Conservation (phyloP, 1,139 yeast genomes). For the Nakaseomyces nivariensis region DNA sequence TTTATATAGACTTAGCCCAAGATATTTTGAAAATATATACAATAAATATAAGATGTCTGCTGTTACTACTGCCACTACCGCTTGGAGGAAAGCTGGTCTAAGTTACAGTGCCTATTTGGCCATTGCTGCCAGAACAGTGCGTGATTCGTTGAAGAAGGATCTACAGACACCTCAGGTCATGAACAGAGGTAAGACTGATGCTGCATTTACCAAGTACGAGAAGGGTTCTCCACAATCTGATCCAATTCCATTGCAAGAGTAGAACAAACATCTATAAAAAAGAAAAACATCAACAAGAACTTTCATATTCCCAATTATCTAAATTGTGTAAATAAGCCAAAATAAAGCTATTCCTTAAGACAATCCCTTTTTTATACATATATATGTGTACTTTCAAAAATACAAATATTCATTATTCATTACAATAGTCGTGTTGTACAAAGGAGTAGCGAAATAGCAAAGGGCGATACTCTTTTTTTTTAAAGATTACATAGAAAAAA, state of each 20-base stretch:
- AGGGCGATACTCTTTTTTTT: too few species aligned
- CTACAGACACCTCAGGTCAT: conserved; percentile 63
- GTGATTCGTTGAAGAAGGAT: conserved; percentile 85
- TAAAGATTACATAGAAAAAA: too few species aligned
- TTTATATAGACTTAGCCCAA: too few species aligned
- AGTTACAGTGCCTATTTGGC: conserved; percentile 83
- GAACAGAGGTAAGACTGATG: conserved; percentile 64
- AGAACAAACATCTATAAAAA: background rate
- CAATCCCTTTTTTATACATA: too few species aligned
- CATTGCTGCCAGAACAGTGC: conserved; percentile 81
- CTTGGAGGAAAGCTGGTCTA: conserved; percentile 81
- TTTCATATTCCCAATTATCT: conserved; percentile 1
- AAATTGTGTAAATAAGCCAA: too few species aligned
- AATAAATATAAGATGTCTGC: background rate
- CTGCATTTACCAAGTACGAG: conserved; percentile 60
- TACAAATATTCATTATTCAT: too few species aligned
- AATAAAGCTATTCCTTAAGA: too few species aligned
- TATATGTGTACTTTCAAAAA: too few species aligned
- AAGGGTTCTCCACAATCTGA: conserved; percentile 46
- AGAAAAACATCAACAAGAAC: too few species aligned
- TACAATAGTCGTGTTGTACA: too few species aligned
- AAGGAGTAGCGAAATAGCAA: too few species aligned
- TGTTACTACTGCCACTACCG: conserved; percentile 39
- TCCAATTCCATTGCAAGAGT: conserved; percentile 29
- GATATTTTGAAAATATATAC: background rate